Evolutionary conservation across 2,329 filamentous ascomycete species (phyloP).

Genomic region (Sporothrix luriei): DNA sequence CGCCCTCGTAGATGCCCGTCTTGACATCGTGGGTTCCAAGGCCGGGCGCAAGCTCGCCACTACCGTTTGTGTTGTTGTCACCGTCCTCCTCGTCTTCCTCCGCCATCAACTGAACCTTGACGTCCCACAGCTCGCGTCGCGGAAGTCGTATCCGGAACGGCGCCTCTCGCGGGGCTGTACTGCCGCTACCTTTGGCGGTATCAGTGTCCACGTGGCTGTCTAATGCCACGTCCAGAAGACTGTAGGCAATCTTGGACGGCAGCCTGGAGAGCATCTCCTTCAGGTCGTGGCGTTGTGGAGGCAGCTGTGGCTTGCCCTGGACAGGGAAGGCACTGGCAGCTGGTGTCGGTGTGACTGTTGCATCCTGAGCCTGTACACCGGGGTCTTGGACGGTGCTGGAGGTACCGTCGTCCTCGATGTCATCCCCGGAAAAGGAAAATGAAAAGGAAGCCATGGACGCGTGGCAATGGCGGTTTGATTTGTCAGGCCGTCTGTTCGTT

Average conservation of each 20-base stretch:
- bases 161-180: background rate
- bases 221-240: constrained; percentile 61
- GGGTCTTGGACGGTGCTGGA: constrained; percentile 31
- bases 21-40: constrained; percentile 73
- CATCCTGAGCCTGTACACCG: background rate
- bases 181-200: background rate
- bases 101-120: constrained; percentile 79
- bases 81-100: constrained; percentile 63
- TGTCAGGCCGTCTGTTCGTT: background rate
- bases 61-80: constrained; percentile 42
- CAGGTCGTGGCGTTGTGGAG: constrained; percentile 56
- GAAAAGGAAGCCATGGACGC: constrained; percentile 42
- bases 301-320: constrained; percentile 61
- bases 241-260: constrained; percentile 74
- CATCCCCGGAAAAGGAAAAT: constrained; percentile 65
- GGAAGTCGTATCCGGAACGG: constrained; percentile 56
- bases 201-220: constrained; percentile 40
- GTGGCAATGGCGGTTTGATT: background rate
- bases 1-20: constrained; percentile 81
- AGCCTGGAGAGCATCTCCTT: constrained; percentile 58
- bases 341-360: constrained; percentile 34
- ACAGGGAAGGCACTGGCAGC: constrained; percentile 61
- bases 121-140: constrained; percentile 78
- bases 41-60: constrained; percentile 49
- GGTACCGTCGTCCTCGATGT: constrained; percentile 55